Percentiles rank a stretch among this genome's conserved stretches.
These are phyloP conservation scores for Acanthochlamys bracteata DNA, from an alignment of 106 monocot genomes.

Conservation along the genomic window DNA sequence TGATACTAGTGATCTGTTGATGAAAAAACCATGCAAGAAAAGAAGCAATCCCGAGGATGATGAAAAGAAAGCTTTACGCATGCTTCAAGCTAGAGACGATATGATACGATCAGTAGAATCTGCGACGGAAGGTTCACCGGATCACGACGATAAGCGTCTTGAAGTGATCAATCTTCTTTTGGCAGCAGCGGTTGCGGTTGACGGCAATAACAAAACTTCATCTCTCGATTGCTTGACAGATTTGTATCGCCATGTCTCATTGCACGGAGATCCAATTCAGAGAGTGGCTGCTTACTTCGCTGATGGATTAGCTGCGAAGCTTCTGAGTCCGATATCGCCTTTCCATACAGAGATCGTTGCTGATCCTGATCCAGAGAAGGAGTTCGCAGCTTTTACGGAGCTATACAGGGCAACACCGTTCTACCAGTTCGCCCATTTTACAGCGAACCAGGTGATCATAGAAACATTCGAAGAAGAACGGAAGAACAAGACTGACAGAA, in stretches of 20 bases:
- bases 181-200: conserved; percentile 29
- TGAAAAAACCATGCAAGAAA: no score
- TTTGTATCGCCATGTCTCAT: conserved; percentile 31
- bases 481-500: no score
- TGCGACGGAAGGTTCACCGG: neutral
- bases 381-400: conserved; percentile 36
- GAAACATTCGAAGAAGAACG: conserved; percentile 44
- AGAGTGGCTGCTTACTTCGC: conserved; percentile 46
- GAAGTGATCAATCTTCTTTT: conserved; percentile 41
- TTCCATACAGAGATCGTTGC: conserved; percentile 3
- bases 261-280: conserved; percentile 42
- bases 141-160: conserved; percentile 19
- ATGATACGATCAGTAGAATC: conserved; percentile 15
- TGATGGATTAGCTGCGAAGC: conserved; percentile 31
- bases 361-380: conserved; percentile 13
- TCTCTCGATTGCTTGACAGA: conserved; percentile 26
- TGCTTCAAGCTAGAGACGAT: conserved; percentile 31
- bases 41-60: neutral
- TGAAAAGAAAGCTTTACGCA: conserved; percentile 6
- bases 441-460: conserved; percentile 55
- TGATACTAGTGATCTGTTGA: no score
- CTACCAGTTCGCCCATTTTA: conserved; percentile 62
- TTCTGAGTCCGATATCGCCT: conserved; percentile 6
- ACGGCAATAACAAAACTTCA: conserved; percentile 8
- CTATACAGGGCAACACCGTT: conserved; percentile 43